Evolutionary conservation across 257 asterid genomes (phyloP), one percentile per base, ranked within the genome.

Genomic region (Echium plantagineum): DNA sequence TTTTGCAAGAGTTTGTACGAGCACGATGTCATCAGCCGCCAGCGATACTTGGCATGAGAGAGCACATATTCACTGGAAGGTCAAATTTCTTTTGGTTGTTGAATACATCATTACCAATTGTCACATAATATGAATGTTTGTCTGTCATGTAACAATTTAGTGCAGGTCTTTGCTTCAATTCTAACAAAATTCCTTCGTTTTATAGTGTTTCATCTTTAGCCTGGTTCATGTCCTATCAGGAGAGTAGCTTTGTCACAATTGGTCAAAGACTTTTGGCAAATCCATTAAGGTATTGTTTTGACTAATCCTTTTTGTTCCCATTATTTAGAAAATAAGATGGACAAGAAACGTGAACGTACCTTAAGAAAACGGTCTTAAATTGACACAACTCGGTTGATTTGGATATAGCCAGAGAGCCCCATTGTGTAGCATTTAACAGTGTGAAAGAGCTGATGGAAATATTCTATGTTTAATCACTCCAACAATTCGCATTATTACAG

Each of bases 141-240:
- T 24, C 26, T 24, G 26, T 24, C 26, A 24, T 24, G 26, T 24
- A 24, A 24, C 26, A 1, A 24, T 24, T 24, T 24, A 38, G 8
- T 10, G 48, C 48, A 38, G 2, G 48, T 1, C n/a, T 9, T 62
- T 3, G 16, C 51, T 26, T 5, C 17, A 6, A 52, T 71, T 26
- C 64, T 69, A 17, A 66, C 64, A 35, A 52, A 56, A 51, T 57
- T 47, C 59, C 60, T 74, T 57, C 70, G 65, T 63, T 26, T 52
- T 76, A 69, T 84, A 90, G 98, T 80, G 96, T 90, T 58, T 90
- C 98, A 65, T 90, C 98, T 59, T 72, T 87, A 80, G 98, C 86
- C 30, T 83, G 94, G 96, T 90, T 90, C 81, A 90, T 90, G 98
- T 90, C 98, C 58, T 87, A 90, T 69, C 98, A 90, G 73, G 98